A percentile compares a stretch with the other conserved stretches of the same genome.
These are phyloP conservation scores for Pythium sukuiense DNA, from an alignment of 352 stramenopile genomes.

Conservation along the genomic window DNA sequence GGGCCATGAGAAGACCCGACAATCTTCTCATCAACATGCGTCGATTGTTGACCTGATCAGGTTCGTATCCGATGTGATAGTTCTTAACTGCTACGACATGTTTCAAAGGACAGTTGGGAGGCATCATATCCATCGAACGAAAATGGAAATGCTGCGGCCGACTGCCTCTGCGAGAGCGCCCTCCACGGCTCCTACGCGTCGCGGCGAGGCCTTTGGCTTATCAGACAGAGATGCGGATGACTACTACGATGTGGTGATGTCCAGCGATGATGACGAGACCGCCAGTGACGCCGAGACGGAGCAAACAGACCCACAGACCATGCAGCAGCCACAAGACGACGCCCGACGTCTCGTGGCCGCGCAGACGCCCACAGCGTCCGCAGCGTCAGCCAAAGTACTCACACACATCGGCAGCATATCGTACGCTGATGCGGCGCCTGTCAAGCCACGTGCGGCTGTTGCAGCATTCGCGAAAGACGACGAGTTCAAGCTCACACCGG, in stretches of 20 bases:
- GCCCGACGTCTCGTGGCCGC: constrained; percentile 13
- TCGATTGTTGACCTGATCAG: neutral
- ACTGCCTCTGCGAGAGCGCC: neutral
- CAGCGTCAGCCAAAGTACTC: constrained; percentile 13
- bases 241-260: constrained; percentile 55
- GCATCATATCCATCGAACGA: neutral
- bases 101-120: neutral
- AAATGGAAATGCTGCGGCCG: neutral
- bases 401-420: constrained; percentile 23
- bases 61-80: neutral
- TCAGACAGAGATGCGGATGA: constrained; percentile 41
- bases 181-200: neutral
- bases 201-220: constrained; percentile 20
- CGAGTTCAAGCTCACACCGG: constrained; percentile 40
- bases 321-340: constrained; percentile 10
- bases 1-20: too few species aligned
- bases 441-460: neutral
- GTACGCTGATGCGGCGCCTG: neutral
- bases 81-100: neutral
- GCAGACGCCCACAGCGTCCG: neutral
- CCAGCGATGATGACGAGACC: constrained; percentile 56
- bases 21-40: neutral
- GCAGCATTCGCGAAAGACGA: constrained; percentile 24
- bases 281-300: constrained; percentile 30
- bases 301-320: constrained; percentile 1